Evolutionary conservation across 305 asterid genomes (phyloP).

Genomic region (Fraxinus floribunda): DNA sequence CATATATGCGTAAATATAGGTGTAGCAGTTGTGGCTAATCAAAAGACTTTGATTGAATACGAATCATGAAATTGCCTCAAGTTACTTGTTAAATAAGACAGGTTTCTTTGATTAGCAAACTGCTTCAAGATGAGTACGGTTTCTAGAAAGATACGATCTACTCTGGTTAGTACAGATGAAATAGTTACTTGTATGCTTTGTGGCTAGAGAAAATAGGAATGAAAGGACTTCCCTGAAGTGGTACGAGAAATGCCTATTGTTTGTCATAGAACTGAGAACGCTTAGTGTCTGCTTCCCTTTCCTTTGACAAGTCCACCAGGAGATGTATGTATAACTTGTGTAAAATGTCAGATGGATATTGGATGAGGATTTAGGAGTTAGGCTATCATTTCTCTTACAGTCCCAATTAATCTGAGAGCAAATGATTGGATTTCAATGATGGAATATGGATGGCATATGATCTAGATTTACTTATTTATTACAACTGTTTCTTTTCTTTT

Average conservation of each 20-base stretch:
- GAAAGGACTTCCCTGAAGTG: background rate
- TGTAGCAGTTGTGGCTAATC: background rate
- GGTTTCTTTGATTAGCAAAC: background rate
- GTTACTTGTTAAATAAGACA: background rate
- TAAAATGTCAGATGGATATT: background rate
- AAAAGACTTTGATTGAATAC: background rate
- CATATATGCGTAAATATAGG: background rate
- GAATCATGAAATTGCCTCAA: background rate
- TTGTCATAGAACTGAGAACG: constrained; percentile 3
- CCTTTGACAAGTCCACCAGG: background rate
- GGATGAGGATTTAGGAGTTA: constrained; percentile 1
- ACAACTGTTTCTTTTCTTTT: constrained; percentile 1
- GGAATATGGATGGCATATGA: background rate
- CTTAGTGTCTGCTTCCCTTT: background rate
- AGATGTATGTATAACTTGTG: background rate
- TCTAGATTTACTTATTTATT: constrained; percentile 7
- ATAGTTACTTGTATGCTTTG: background rate
- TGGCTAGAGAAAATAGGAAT: background rate
- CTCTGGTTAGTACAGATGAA: background rate
- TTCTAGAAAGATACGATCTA: background rate
- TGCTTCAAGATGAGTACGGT: background rate
- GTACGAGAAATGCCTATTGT: background rate
- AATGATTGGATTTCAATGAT: background rate
- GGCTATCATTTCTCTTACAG: constrained; percentile 5
- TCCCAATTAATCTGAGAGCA: constrained; percentile 3